Base-by-base conservation (phyloP, 2,329 filamentous ascomycete genomes). In the Xylaria multiplex region DNA sequence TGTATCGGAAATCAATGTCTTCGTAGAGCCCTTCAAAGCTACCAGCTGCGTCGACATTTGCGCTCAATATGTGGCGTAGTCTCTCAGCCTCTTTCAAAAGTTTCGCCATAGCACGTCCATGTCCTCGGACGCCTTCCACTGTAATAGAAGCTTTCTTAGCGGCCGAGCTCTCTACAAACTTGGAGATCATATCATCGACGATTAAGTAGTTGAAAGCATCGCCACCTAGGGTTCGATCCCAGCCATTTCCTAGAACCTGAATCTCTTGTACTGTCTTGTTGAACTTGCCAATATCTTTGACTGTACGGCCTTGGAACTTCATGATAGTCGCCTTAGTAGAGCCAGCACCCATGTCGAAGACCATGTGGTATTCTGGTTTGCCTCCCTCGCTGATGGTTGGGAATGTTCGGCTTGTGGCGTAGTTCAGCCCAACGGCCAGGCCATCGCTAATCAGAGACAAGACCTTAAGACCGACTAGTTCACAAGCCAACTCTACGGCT, bases 241-340 rank as follows among this genome's bases (percentile, higher is more conserved):
- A 99, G 67, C 93, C 93, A 71, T 87, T 87, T 64, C 95, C 94
- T 50, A 97, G 74, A 43, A 97, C 92, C 68, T 93, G 88, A n/a
- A 98, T 91, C 78, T 99, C 96, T 77, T 98, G 96, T 37, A 99
- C 82, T 1, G 93, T 97, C 87, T 98, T 98, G 85, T 97, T 98
- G 83, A 88, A 95, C 78, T 92, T 93, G 71, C 93, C 94, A 62
- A 95, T 81, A 73, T 97, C 95, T 84, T 98, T 99, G 69, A 98
- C 90, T 1, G 86, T 90, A 72, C 91, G 90, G 77, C 92, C 91
- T 79, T 97, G 94, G 81, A 99, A 97, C 74, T 90, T 91, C 77
- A 99, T 81, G 59, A 99, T 83, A 6, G 93, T 96, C 4, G 95
- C 95, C 73, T 93, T 97, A 37, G 95, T 92, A 52, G 93, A 97